These are phyloP conservation scores for Ambrosiella cleistominuta DNA, from an alignment of 2,329 filamentous ascomycete species.

Conservation along the genomic window DNA sequence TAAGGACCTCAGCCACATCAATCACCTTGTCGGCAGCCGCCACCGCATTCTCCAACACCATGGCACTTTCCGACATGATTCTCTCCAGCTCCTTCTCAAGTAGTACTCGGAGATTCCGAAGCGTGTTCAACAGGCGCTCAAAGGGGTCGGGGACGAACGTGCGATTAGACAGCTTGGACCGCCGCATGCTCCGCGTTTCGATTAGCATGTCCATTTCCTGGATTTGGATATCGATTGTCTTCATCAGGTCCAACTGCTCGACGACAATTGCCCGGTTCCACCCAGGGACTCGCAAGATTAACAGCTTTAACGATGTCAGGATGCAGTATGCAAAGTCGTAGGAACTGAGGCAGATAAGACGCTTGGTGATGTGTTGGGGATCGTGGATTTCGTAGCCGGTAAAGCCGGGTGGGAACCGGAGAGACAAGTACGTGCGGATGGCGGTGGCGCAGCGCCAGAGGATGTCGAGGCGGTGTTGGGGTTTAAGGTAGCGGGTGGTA, in stretches of 20 bases:
- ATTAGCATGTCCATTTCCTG: conserved; percentile 18
- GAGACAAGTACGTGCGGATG: conserved; percentile 24
- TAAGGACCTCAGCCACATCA: not conserved
- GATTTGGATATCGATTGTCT: conserved; percentile 19
- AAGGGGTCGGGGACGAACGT: conserved; percentile 10
- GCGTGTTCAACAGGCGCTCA: conserved; percentile 11
- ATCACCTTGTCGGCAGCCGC: not conserved
- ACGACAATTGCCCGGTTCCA: conserved; percentile 26
- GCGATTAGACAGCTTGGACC: not conserved
- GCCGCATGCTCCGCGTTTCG: conserved; percentile 14
- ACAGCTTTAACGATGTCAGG: conserved; percentile 29
- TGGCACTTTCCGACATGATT: not conserved
- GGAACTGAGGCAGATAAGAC: conserved; percentile 26
- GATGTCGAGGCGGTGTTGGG: conserved; percentile 24
- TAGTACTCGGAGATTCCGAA: conserved; percentile 9
- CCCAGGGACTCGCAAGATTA: conserved; percentile 27
- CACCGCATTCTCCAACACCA: not conserved
- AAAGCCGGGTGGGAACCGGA: conserved; percentile 19
- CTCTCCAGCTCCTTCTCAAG: conserved; percentile 12
- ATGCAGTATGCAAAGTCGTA: conserved; percentile 32
- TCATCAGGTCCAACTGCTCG: conserved; percentile 21
- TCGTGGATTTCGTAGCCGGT: conserved; percentile 17
- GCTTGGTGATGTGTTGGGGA: conserved; percentile 17
- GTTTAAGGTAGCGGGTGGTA: conserved; percentile 19
- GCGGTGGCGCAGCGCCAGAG: conserved; percentile 29